Evolutionary conservation across 139 green algal genomes (phyloP).

Genomic region (Mychonastes homosphaera): DNA sequence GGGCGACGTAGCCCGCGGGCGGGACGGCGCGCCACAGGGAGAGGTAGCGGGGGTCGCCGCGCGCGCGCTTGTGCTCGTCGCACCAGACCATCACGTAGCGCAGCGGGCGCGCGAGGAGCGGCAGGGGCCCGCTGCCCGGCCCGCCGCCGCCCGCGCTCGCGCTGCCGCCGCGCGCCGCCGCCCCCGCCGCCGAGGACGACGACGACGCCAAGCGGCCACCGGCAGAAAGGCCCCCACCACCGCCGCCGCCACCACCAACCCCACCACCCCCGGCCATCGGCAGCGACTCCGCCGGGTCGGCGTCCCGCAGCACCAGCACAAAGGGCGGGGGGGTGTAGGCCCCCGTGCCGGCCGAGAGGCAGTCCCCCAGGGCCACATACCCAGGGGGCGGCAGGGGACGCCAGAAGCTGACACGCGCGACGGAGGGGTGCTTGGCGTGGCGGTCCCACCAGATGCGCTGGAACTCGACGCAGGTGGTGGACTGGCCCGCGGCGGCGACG

Average conservation of each 20-base stretch:
- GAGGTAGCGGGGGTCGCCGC: slow-evolving; percentile 31
- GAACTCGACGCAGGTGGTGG: slow-evolving; percentile 48
- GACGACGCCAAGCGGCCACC: too few relatives aligned
- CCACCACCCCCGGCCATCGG: too few relatives aligned
- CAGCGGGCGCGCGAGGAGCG: not conserved
- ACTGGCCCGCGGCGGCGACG: too few relatives aligned
- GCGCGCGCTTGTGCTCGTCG: slow-evolving; percentile 34
- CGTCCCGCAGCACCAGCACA: slow-evolving; percentile 42
- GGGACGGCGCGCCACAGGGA: slow-evolving; percentile 66
- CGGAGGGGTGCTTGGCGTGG: slow-evolving; percentile 19
- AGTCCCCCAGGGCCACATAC: slow-evolving; percentile 61
- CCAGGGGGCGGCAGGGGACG: slow-evolving; percentile 51
- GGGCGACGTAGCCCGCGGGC: slow-evolving; percentile 61
- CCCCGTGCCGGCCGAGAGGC: slow-evolving; percentile 34
- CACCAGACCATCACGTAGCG: slow-evolving; percentile 47
- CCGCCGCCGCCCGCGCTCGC: not conserved
- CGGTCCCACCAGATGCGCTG: slow-evolving; percentile 64
- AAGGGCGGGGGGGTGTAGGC: slow-evolving; percentile 45
- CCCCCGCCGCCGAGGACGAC: too few relatives aligned
- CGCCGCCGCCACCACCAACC: too few relatives aligned
- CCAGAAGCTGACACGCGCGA: slow-evolving; percentile 32
- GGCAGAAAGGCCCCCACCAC: too few relatives aligned
- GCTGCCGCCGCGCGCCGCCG: not conserved
- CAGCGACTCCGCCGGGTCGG: slow-evolving; percentile 20
- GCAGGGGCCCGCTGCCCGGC: not conserved